Percentiles rank a stretch among this genome's conserved stretches.
phyloP scores from a whole-genome alignment of 2,329 filamentous ascomycete species.

The Trichoderma asperellum region DNA sequence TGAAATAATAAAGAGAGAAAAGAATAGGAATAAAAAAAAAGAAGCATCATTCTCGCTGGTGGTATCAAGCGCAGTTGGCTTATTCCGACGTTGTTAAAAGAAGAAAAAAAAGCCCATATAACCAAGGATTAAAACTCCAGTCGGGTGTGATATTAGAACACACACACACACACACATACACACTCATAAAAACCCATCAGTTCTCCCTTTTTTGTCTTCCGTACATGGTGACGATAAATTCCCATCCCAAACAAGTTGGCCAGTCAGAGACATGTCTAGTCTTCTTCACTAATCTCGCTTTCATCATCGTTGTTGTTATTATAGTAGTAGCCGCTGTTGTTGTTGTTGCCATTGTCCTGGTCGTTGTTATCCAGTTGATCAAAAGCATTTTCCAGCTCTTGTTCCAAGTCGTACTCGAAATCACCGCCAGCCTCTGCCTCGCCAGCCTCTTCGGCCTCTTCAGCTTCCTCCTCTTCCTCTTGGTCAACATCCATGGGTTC shows the following conservation, averaged over 20 bases:
- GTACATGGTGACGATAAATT: background rate
- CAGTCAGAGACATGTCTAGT: slow-evolving; percentile 43
- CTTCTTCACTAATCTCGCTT: slow-evolving; percentile 69
- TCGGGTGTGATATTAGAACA: background rate
- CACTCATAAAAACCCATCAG: background rate
- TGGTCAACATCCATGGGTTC: slow-evolving; percentile 40
- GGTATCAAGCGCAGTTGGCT: slow-evolving; percentile 13
- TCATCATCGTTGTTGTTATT: slow-evolving; percentile 52
- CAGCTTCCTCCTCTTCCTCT: slow-evolving; percentile 35
- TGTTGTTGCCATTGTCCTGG: slow-evolving; percentile 49
- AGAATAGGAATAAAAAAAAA: background rate
- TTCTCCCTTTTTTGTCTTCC: background rate
- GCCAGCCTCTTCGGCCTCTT: slow-evolving; percentile 30
- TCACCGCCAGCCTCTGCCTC: slow-evolving; percentile 34
- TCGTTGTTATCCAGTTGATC: slow-evolving; percentile 57
- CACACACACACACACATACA: background rate
- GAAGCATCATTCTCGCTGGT: slow-evolving; percentile 10
- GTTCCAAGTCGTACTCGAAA: slow-evolving; percentile 50
- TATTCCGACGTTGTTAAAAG: background rate
- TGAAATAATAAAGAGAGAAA: background rate
- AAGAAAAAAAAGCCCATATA: background rate
- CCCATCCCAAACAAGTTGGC: background rate
- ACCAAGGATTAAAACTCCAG: background rate
- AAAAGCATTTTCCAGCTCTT: slow-evolving; percentile 56
- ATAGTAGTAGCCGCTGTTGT: slow-evolving; percentile 4